Evolutionary conservation across 305 asterid genomes (phyloP).

Genomic region (Salvia sclarea): DNA sequence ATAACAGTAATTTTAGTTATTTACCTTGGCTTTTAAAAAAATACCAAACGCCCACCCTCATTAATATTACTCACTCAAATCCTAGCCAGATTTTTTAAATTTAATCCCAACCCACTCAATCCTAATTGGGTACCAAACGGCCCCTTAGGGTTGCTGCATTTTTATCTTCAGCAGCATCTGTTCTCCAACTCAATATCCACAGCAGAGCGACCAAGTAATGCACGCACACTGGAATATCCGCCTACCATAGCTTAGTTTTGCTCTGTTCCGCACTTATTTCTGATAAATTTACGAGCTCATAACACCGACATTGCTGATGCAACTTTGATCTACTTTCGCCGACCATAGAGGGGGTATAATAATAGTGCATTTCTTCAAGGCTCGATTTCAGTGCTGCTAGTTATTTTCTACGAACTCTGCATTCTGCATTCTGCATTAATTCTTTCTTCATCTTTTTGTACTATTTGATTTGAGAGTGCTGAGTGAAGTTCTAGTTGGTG

Average conservation of each 20-base stretch:
- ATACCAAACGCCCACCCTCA: too few species aligned
- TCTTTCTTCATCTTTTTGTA: not conserved
- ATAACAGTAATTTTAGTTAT: too few species aligned
- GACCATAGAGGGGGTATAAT: slow-evolving; percentile 5
- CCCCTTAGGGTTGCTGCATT: slow-evolving; percentile 52
- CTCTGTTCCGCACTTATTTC: not conserved
- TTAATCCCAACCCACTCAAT: too few species aligned
- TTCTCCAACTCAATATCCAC: slow-evolving; percentile 16
- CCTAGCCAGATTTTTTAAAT: too few species aligned
- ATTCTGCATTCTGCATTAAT: slow-evolving; percentile 1
- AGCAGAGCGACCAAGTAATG: slow-evolving; percentile 23
- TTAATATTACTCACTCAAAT: too few species aligned
- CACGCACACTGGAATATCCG: slow-evolving; percentile 1
- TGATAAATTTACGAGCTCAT: slow-evolving; percentile 14
- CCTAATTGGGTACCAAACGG: too few species aligned
- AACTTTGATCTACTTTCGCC: slow-evolving; percentile 28
- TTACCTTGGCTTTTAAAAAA: too few species aligned
- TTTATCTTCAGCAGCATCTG: slow-evolving; percentile 20
- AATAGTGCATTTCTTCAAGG: slow-evolving; percentile 23
- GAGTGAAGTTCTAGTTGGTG: not conserved
- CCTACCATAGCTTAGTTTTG: slow-evolving; percentile 1
- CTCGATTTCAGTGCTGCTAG: slow-evolving; percentile 16
- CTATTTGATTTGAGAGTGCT: slow-evolving; percentile 1
- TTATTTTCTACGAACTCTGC: not conserved
- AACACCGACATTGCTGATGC: slow-evolving; percentile 23